Percentiles rank a stretch among this genome's conserved stretches.
phyloP scores from a whole-genome alignment of 2,329 filamentous ascomycete species.

The Colletotrichum scovillei region DNA sequence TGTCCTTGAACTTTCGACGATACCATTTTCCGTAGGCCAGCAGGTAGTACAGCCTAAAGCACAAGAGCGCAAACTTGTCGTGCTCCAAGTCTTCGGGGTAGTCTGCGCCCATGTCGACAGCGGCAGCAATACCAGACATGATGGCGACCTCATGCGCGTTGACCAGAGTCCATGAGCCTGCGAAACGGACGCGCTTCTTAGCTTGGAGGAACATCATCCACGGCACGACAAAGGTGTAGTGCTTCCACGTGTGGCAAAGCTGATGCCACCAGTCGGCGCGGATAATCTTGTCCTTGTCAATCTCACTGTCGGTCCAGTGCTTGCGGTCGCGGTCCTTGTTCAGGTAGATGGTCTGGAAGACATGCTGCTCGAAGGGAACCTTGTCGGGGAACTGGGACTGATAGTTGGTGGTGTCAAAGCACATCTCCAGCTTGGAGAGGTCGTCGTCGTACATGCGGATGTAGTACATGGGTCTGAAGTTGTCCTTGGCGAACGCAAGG shows the following conservation, averaged over 20 bases:
- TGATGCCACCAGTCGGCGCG: slow-evolving; percentile 72
- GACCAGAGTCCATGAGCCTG: slow-evolving; percentile 74
- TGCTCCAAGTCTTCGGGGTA: slow-evolving; percentile 73
- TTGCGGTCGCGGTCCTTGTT: slow-evolving; percentile 66
- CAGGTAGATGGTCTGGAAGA: slow-evolving; percentile 62
- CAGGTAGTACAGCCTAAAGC: slow-evolving; percentile 71
- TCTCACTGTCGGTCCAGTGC: slow-evolving; percentile 65
- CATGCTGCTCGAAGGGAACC: slow-evolving; percentile 50
- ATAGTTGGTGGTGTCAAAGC: slow-evolving; percentile 78
- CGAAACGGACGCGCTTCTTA: slow-evolving; percentile 68
- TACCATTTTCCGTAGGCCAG: slow-evolving; percentile 73
- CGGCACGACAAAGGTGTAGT: slow-evolving; percentile 70
- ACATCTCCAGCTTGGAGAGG: slow-evolving; percentile 70
- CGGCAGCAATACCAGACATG: slow-evolving; percentile 75
- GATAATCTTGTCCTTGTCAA: slow-evolving; percentile 65
- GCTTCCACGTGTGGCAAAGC: slow-evolving; percentile 68
- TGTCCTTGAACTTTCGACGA: slow-evolving; percentile 46
- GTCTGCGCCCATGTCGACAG: slow-evolving; percentile 72
- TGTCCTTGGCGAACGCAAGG: slow-evolving; percentile 54
- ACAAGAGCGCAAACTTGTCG: slow-evolving; percentile 70
- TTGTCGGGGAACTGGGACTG: slow-evolving; percentile 72
- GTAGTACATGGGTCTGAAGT: slow-evolving; percentile 71
- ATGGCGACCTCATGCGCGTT: slow-evolving; percentile 76
- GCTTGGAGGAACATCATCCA: slow-evolving; percentile 76
- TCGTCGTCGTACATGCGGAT: slow-evolving; percentile 67